Conservation (phyloP, 1,284 basidiomycete genomes). For the Xerocomus amazonicus region DNA sequence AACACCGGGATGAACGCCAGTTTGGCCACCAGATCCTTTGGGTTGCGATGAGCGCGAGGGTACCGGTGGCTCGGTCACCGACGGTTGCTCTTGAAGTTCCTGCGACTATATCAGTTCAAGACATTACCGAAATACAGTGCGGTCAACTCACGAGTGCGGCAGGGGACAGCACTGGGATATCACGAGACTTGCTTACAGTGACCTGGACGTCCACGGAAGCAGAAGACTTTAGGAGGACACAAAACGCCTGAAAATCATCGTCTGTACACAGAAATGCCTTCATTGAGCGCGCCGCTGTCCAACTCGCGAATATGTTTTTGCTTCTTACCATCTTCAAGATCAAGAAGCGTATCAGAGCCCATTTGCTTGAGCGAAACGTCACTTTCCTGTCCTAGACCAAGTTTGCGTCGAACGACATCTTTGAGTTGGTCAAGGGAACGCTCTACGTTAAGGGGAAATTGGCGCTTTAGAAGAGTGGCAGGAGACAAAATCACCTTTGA, state of each 20-base stretch:
- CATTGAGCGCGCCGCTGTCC: constrained; percentile 6
- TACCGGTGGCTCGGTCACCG: not conserved
- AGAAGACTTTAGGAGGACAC: constrained; percentile 32
- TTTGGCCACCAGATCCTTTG: not conserved
- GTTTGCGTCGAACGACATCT: constrained; percentile 55
- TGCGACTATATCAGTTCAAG: not conserved
- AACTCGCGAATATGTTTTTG: not conserved
- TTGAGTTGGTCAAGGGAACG: constrained; percentile 55
- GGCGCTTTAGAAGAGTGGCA: not conserved
- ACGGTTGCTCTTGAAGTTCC: not conserved
- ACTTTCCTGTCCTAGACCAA: constrained; percentile 43
- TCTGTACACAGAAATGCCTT: constrained; percentile 39
- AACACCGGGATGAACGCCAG: not conserved
- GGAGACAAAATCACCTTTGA: constrained; percentile 49
- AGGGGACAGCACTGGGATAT: not conserved
- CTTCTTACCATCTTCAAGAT: constrained; percentile 66
- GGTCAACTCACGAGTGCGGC: constrained; percentile 10
- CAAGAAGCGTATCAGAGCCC: constrained; percentile 50
- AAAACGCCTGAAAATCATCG: constrained; percentile 74
- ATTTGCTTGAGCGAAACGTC: constrained; percentile 53
- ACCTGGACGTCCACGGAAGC: constrained; percentile 41
- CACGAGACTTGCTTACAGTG: constrained; percentile 11
- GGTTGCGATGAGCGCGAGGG: not conserved
- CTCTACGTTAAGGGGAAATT: constrained; percentile 39
- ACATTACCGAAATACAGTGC: not conserved